A percentile compares a stretch with the other conserved stretches of the same genome.
Conservation (phyloP, 2,329 filamentous ascomycete genomes). For the Aureobasidium mangrovei region DNA sequence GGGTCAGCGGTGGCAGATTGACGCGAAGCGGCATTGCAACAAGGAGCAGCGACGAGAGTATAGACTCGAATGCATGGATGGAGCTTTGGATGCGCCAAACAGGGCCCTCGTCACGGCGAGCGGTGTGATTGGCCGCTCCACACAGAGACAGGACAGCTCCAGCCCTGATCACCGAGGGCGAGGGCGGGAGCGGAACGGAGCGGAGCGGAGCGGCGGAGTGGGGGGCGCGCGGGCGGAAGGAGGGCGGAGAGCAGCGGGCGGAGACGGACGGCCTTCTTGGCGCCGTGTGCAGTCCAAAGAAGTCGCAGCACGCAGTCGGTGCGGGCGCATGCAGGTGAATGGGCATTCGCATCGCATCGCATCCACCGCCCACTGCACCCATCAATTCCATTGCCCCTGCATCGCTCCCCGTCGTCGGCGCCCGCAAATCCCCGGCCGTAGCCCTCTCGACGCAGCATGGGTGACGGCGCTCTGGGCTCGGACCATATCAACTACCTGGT, state of each 20-base stretch:
- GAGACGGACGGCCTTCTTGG: not conserved
- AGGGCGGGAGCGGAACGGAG: not conserved
- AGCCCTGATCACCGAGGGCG: not conserved
- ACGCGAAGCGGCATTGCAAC: slow-evolving; percentile 63
- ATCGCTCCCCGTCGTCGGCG: not conserved
- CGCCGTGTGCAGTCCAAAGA: not conserved
- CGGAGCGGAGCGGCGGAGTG: not conserved
- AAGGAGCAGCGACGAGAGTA: not conserved
- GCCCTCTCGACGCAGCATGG: slow-evolving; percentile 22
- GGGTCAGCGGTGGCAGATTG: slow-evolving; percentile 87
- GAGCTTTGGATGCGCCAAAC: not conserved
- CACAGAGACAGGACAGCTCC: not conserved
- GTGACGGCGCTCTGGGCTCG: slow-evolving; percentile 38
- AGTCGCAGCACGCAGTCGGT: no score
- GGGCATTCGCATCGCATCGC: not conserved
- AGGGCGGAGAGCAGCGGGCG: no score
- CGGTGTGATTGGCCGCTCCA: not conserved
- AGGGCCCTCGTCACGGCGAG: not conserved
- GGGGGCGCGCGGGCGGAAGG: not conserved
- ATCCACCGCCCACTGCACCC: not conserved
- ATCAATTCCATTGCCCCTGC: not conserved
- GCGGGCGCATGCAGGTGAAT: no score
- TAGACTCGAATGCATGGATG: not conserved
- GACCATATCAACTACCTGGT: slow-evolving; percentile 63
- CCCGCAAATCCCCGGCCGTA: not conserved